A percentile compares a stretch with the other conserved stretches of the same genome.
Conservation (phyloP, 331 rosid genomes). For the Malus hybrid region DNA sequence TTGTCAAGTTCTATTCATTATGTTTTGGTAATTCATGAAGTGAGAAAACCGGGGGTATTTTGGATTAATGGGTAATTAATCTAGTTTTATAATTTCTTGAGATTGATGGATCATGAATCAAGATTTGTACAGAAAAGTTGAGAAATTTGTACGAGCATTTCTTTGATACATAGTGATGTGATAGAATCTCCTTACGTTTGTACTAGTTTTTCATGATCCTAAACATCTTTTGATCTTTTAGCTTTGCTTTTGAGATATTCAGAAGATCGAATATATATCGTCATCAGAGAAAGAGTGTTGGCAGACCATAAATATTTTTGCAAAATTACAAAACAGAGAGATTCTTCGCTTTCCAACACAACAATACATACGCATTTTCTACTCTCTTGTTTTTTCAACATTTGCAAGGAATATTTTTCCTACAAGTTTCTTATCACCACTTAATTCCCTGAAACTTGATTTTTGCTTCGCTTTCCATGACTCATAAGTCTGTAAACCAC, state of each 20-base stretch:
- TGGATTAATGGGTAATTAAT: slow-evolving; percentile 22
- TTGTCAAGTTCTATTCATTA: neutral
- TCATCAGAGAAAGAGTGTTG: neutral
- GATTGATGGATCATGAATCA: slow-evolving; percentile 19
- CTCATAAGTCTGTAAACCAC: neutral
- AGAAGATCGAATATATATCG: slow-evolving; percentile 7
- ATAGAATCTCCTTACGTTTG: slow-evolving; percentile 12
- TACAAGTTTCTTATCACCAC: neutral
- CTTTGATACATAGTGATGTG: too few relatives aligned
- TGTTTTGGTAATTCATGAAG: slow-evolving; percentile 15
- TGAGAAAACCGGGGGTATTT: slow-evolving; percentile 88
- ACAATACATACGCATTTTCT: slow-evolving; percentile 7
- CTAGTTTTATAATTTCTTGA: slow-evolving; percentile 4
- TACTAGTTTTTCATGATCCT: slow-evolving; percentile 16
- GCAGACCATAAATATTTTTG: slow-evolving; percentile 14
- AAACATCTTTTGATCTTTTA: neutral
- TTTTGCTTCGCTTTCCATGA: too few relatives aligned
- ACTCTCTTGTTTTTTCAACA: neutral
- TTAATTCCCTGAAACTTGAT: too few relatives aligned
- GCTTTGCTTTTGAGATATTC: slow-evolving; percentile 1
- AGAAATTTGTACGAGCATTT: slow-evolving; percentile 2
- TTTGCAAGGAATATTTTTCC: neutral
- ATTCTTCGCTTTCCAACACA: slow-evolving; percentile 17
- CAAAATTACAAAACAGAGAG: slow-evolving; percentile 9
- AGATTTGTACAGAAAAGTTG: slow-evolving; percentile 27